Evolutionary conservation across 2,329 filamentous ascomycete genomes (phyloP).

Genomic region (Diplodia intermedia): DNA sequence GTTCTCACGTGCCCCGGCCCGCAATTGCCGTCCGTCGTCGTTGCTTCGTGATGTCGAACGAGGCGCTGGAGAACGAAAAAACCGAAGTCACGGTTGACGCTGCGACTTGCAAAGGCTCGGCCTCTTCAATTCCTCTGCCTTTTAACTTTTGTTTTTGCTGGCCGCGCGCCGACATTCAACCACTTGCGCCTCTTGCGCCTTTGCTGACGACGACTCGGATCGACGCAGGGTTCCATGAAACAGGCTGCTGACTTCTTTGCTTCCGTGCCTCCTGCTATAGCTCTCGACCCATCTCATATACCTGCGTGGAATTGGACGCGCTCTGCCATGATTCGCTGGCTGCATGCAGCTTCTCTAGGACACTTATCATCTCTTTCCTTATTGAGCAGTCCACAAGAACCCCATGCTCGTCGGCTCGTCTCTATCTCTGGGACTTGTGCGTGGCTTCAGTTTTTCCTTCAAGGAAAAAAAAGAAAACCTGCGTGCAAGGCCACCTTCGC

Average conservation of each 20-base stretch:
- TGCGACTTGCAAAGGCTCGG: background rate
- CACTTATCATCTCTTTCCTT: too few relatives aligned
- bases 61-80: too few relatives aligned
- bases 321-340: background rate
- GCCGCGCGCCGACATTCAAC: background rate
- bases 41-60: background rate
- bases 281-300: background rate
- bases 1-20: slow-evolving; percentile 6
- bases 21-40: background rate
- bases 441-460: background rate
- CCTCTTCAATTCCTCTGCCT: background rate
- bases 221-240: slow-evolving; percentile 9
- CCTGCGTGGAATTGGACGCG: background rate
- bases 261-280: background rate
- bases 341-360: too few relatives aligned
- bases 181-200: background rate
- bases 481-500: background rate
- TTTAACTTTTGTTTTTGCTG: background rate
- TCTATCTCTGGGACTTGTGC: too few relatives aligned
- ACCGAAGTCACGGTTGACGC: too few relatives aligned
- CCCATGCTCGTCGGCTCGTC: background rate
- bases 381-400: background rate
- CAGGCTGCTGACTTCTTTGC: background rate
- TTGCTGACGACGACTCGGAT: slow-evolving; percentile 20
- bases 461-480: background rate